Base-by-base conservation (phyloP, 495 filamentous ascomycete species). In the Cercophora newfieldiana region DNA sequence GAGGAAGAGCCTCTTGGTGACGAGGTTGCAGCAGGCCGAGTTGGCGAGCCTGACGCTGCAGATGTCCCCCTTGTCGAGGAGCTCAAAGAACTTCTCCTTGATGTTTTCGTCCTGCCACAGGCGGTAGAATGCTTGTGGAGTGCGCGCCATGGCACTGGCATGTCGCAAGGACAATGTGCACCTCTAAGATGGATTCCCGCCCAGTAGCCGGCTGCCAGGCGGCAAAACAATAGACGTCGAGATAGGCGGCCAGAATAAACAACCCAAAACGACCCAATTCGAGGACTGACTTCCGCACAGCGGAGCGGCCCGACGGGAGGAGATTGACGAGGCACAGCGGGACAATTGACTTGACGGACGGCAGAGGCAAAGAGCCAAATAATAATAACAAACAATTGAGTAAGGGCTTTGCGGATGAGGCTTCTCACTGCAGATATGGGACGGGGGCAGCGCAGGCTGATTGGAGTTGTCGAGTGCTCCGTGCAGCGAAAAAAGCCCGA, bases 61-160 rank as follows among this genome's bases (percentile, higher is more conserved):
- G 51, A 87, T 78, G 66, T 84, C 80, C 30, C 80, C 73, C 54
- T 74, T 80, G 67, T 83, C 71, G 66, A 84, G 75, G 67, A 83
- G 74, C 54, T 77, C 72, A 72, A 86, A 82, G 71, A 87, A 79
- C 26, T 22, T 75, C 71, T 84, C 79, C 59, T 81, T 79, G 74
- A 86, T 79, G 49, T 58, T 66, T 19, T 80, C 68, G 74, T 83
- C 71, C 79, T 84, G 74, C 83, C 85, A 86, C 73, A 88, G 73
- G 81, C 76, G 71, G 75, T 81, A 82, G 77, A 83, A 81, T 71
- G 76, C 66, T 72, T 79, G 76, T 68, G 78, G 72, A 63, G 65
- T 73, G 68, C 74, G 74, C 70, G 80, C 80, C 81, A 83, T 83
- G 73, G n/a, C 74, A 75, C 66, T 78, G 63, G 79, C 80, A 81